Percentiles rank a stretch among this genome's conserved stretches.
Conservation (phyloP, 306 rosid species). For the Benincasa hispida region DNA sequence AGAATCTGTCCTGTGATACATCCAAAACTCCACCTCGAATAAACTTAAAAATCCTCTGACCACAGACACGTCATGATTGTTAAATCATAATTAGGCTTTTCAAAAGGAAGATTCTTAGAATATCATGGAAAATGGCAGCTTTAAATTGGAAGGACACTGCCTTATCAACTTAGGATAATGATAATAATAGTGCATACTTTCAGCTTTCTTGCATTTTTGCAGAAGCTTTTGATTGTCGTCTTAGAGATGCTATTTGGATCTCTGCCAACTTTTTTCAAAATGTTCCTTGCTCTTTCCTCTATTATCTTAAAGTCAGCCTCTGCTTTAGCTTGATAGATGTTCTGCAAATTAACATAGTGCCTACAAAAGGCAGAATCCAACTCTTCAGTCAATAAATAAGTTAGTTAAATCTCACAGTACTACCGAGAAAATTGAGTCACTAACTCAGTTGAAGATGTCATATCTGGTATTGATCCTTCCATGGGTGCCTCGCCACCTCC, state of each 20-base stretch:
- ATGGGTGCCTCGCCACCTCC: constrained; percentile 88
- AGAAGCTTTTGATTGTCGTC: constrained; percentile 64
- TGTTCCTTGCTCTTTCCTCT: constrained; percentile 49
- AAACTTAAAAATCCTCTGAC: background rate
- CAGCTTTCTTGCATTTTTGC: constrained; percentile 90
- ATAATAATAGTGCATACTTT: constrained; percentile 30
- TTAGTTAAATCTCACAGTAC: background rate
- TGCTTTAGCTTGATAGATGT: constrained; percentile 82
- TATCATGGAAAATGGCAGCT: background rate
- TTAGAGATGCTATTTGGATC: constrained; percentile 71
- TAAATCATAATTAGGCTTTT: background rate
- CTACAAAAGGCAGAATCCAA: constrained; percentile 31
- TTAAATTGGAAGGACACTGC: background rate
- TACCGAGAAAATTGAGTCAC: constrained; percentile 14
- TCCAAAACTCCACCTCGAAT: background rate
- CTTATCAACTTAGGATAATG: background rate
- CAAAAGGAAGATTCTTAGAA: background rate
- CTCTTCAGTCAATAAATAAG: constrained; percentile 13
- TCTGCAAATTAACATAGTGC: constrained; percentile 78
- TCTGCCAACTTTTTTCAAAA: constrained; percentile 69
- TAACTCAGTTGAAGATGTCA: constrained; percentile 98
- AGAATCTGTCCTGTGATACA: background rate
- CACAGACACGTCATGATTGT: background rate
- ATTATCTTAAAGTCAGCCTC: constrained; percentile 80
- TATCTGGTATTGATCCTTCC: constrained; percentile 98